Conservation (phyloP, 2,329 filamentous ascomycete genomes). For the Cordyceps pruinosa region DNA sequence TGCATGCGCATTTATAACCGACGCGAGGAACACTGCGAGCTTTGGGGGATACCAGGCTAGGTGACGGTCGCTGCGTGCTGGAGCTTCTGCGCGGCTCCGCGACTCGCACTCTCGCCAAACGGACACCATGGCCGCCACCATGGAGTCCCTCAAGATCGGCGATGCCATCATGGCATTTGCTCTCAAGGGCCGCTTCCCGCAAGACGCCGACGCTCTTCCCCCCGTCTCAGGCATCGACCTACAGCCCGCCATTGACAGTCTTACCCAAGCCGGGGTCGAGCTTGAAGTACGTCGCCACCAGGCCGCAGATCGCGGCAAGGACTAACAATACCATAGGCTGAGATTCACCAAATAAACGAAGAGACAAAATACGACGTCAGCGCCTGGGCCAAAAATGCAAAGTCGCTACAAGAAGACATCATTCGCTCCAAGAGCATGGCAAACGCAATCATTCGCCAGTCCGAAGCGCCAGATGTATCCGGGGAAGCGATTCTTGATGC, state of each 20-base stretch:
- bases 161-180: slow-evolving; percentile 35
- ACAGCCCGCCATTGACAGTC: slow-evolving; percentile 32
- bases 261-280: slow-evolving; percentile 28
- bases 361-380: slow-evolving; percentile 74
- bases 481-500: slow-evolving; percentile 47
- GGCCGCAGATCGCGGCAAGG: background rate
- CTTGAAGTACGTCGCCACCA: slow-evolving; percentile 31
- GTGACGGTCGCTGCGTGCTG: background rate
- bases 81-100: background rate
- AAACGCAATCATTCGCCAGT: slow-evolving; percentile 70
- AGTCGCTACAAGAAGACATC: slow-evolving; percentile 79
- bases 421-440: slow-evolving; percentile 72
- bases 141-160: slow-evolving; percentile 28
- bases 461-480: slow-evolving; percentile 54
- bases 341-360: slow-evolving; percentile 70
- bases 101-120: background rate
- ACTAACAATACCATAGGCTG: slow-evolving; percentile 29
- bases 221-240: slow-evolving; percentile 32
- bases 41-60: too few relatives aligned
- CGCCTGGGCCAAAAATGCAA: slow-evolving; percentile 79
- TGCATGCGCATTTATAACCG: background rate
- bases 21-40: background rate
- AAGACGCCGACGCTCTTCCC: slow-evolving; percentile 29
- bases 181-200: slow-evolving; percentile 35
- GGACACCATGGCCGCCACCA: slow-evolving; percentile 24